Conservation (phyloP, 116 monocot genomes). For the Iris pallida region DNA sequence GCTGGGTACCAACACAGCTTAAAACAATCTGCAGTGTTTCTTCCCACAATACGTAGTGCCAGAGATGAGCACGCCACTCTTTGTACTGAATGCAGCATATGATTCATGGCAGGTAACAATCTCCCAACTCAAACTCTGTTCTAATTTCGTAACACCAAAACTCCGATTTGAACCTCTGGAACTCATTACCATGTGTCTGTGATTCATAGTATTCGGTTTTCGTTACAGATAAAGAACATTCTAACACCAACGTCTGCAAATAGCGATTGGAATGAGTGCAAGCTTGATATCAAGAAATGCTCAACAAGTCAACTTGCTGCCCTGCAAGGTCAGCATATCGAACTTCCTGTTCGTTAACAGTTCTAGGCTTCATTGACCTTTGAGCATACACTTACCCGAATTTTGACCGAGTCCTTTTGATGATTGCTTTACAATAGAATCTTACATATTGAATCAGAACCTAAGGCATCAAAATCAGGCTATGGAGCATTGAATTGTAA, state of each 20-base stretch:
- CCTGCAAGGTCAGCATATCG: slow-evolving; percentile 28
- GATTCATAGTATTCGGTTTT: too few relatives aligned
- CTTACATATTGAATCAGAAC: too few relatives aligned
- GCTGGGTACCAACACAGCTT: neutral
- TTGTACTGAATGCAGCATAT: slow-evolving; percentile 53
- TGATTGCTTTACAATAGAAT: too few relatives aligned
- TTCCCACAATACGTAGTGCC: slow-evolving; percentile 57
- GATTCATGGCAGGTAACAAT: slow-evolving; percentile 55
- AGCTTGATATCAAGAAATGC: slow-evolving; percentile 39
- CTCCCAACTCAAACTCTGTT: neutral
- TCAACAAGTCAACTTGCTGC: slow-evolving; percentile 27
- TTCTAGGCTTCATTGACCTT: too few relatives aligned
- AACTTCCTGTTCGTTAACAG: too few relatives aligned
- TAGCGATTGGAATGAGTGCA: slow-evolving; percentile 36
- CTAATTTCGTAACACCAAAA: too few relatives aligned
- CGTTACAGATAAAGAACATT: slow-evolving; percentile 46
- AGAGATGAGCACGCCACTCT: slow-evolving; percentile 45
- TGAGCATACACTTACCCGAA: too few relatives aligned
- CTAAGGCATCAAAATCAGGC: too few relatives aligned
- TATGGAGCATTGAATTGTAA: too few relatives aligned
- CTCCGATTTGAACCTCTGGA: too few relatives aligned
- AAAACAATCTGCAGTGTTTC: slow-evolving; percentile 41
- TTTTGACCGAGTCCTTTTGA: too few relatives aligned
- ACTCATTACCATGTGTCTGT: too few relatives aligned
- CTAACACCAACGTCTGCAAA: slow-evolving; percentile 42